phyloP scores from a whole-genome alignment of 495 filamentous ascomycete species.

The Neurospora cerealis region DNA sequence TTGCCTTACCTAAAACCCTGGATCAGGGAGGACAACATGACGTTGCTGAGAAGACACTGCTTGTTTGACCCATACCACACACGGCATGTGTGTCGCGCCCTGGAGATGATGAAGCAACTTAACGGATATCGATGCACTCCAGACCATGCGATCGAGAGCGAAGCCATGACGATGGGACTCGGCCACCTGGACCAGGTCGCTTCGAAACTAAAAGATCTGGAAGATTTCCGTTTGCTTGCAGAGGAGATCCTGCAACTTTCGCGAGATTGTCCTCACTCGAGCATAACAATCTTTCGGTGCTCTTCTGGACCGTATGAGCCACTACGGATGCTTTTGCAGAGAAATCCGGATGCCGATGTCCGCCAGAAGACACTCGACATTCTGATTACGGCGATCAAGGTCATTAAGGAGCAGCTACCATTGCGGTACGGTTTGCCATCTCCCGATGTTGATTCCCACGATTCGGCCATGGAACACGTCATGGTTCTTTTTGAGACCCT shows the following conservation, averaged over 20 bases:
- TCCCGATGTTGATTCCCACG: constrained; percentile 14
- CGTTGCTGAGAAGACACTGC: constrained; percentile 66
- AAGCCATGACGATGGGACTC: constrained; percentile 56
- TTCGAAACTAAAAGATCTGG: constrained; percentile 59
- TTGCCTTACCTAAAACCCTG: constrained; percentile 45
- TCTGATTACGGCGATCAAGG: constrained; percentile 43
- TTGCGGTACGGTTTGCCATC: constrained; percentile 27
- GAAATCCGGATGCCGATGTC: constrained; percentile 49
- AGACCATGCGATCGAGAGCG: constrained; percentile 46
- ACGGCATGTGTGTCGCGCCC: constrained; percentile 50
- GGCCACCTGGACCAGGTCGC: constrained; percentile 71
- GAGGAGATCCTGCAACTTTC: constrained; percentile 43
- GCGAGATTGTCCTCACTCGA: constrained; percentile 45
- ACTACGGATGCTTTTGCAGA: constrained; percentile 57
- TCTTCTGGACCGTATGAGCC: constrained; percentile 42
- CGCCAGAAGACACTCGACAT: constrained; percentile 48
- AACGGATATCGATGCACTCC: constrained; percentile 35
- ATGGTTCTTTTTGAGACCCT: constrained; percentile 42
- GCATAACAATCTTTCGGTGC: constrained; percentile 54
- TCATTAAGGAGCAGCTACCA: constrained; percentile 36
- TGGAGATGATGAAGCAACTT: constrained; percentile 38
- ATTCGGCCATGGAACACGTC: constrained; percentile 23
- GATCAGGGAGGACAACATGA: constrained; percentile 63
- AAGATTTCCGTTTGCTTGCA: constrained; percentile 51
- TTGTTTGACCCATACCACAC: constrained; percentile 68